Evolutionary conservation across 257 asterid species (phyloP).

Genomic region (Scutellaria galericulata): DNA sequence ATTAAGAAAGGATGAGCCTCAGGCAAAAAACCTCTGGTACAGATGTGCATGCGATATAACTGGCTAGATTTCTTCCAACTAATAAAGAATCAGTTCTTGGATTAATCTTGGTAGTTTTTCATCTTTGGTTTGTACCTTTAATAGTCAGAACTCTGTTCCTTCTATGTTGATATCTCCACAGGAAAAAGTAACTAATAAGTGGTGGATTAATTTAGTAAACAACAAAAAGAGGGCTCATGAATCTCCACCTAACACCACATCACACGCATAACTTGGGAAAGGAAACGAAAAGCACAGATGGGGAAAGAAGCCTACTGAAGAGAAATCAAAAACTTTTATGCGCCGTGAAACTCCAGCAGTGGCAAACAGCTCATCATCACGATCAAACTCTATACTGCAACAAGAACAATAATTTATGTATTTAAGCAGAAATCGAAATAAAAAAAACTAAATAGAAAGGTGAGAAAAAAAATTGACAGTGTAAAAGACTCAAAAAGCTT

Average conservation of each 20-base stretch:
- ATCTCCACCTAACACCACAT: background rate
- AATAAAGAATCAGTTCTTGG: conserved; percentile 1
- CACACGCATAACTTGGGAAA: conserved; percentile 18
- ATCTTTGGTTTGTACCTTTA: conserved; percentile 17
- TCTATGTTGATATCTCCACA: conserved; percentile 1
- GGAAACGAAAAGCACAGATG: conserved; percentile 26
- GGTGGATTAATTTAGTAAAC: background rate
- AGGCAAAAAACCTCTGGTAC: no score
- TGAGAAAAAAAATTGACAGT: conserved; percentile 1
- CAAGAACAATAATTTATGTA: conserved; percentile 23
- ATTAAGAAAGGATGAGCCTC: background rate
- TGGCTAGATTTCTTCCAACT: background rate
- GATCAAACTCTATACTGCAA: conserved; percentile 82
- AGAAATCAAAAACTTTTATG: conserved; percentile 72
- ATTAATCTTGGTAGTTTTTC: conserved; percentile 6
- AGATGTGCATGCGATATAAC: no score
- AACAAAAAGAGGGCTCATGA: background rate
- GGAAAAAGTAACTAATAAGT: background rate
- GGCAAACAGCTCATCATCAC: conserved; percentile 87
- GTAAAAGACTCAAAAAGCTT: background rate
- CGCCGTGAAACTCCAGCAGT: conserved; percentile 87
- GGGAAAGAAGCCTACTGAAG: conserved; percentile 51
- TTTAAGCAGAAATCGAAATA: conserved; percentile 25
- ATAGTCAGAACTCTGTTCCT: conserved; percentile 22
- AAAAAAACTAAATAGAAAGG: conserved; percentile 8